Percentiles rank a stretch among this genome's conserved stretches.
phyloP scores from a whole-genome alignment of 345 rosid genomes.

The Eucalyptus polybractea region DNA sequence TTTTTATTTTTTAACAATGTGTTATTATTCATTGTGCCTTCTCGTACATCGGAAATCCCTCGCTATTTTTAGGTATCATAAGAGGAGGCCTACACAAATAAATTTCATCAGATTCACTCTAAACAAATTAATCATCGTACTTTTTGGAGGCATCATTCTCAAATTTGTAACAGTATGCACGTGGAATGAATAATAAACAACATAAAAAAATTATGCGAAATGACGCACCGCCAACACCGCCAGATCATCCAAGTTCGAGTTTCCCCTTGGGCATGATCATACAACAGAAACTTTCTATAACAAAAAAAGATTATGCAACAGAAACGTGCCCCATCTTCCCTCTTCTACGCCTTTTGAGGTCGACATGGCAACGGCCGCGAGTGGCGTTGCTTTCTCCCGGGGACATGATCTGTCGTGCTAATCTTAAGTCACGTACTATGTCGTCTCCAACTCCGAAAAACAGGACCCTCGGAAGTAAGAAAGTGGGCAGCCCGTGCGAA shows the following conservation, averaged over 20 bases:
- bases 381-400: not conserved
- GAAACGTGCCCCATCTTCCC: not conserved
- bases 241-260: not conserved
- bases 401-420: conserved; percentile 8
- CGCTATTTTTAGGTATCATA: not conserved
- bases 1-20: not conserved
- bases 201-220: not conserved
- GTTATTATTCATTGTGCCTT: not conserved
- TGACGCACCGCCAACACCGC: not conserved
- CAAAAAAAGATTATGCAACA: not conserved
- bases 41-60: not conserved
- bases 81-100: not conserved
- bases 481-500: not conserved
- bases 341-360: not conserved
- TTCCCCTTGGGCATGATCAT: not conserved
- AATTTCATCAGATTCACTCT: not conserved
- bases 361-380: not conserved
- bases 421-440: conserved; percentile 2
- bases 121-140: not conserved
- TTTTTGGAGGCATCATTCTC: not conserved
- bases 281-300: not conserved
- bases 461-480: not conserved
- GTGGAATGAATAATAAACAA: not conserved
- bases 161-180: not conserved
- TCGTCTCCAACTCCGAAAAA: conserved; percentile 1